Base-by-base conservation (phyloP, 2,329 filamentous ascomycete genomes). In the Xenoacremonium recifei region DNA sequence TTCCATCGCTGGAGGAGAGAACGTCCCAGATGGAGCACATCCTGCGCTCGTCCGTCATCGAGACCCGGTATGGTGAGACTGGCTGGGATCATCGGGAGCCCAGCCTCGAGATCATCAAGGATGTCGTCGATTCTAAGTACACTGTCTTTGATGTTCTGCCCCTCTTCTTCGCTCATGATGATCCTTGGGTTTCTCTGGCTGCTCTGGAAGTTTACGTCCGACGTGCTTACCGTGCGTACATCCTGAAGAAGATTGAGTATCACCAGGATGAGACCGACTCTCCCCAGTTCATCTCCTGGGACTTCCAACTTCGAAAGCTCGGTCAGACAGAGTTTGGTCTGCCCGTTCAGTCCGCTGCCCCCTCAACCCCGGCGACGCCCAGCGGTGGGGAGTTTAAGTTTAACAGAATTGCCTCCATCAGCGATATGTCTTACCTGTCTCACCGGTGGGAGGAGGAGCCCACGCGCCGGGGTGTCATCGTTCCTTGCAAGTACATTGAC, bases 21-120 rank as follows among this genome's bases (percentile, higher is more conserved):
- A 87, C 88, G 19, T 80, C 86, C 6, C 93, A 99, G 73, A 96
- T 99, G 92, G 93, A 97, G 75, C 92, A 97, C 68, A 99, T 99
- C 52, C 77, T 99, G 41, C 88, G 91, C 45, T 96, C 92, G 19
- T 92, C 93, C 1, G 93, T 99, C 17, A 82, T 96, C 6, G 90
- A 99, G 67, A 96, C 91, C n/a, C 85, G 88, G 55, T 99, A 99
- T 61, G 93, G 93, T 45, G 93, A 99, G 77, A 91, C 89, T 47
- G 91, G 92, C 38, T 96, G 89, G 87, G 92, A 96, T 51, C 93
- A 99, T 71, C 80, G 93, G 53, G 88, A 96, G 68, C 93, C 93
- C 35, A 89, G 86, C 68, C 73, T 95, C 40, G 87, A 95, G 17
- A 76, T 95, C 51, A 85, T 99, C 71, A 96, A 96, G 76, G 93